Percentiles rank a stretch among this genome's conserved stretches.
phyloP scores from a whole-genome alignment of 495 filamentous ascomycete genomes.

The Penicillium taxi region DNA sequence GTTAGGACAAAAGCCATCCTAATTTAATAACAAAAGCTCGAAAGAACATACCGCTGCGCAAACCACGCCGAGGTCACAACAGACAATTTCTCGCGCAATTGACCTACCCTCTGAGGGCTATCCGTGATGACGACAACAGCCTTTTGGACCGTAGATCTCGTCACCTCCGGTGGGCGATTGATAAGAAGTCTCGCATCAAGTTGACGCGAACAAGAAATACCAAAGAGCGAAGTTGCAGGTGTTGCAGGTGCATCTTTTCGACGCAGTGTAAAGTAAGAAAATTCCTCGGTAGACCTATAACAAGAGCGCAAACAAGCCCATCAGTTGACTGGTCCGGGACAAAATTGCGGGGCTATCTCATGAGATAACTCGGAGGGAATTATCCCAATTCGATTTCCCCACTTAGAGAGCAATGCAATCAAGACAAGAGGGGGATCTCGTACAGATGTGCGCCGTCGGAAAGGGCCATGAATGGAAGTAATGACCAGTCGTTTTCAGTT shows the following conservation, averaged over 20 bases:
- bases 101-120: conserved; percentile 70
- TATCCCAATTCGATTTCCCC: too few relatives aligned
- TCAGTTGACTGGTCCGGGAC: neutral
- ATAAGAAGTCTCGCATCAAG: conserved; percentile 71
- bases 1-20: too few relatives aligned
- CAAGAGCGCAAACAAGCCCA: conserved; percentile 1
- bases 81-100: conserved; percentile 72
- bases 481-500: conserved; percentile 78
- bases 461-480: conserved; percentile 96
- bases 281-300: conserved; percentile 75
- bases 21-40: conserved; percentile 12
- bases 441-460: conserved; percentile 93
- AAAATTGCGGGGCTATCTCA: neutral
- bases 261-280: conserved; percentile 94
- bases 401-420: too few relatives aligned
- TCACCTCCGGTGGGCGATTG: conserved; percentile 78
- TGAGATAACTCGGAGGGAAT: neutral
- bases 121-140: conserved; percentile 96
- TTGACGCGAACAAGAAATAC: conserved; percentile 91
- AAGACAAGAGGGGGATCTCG: conserved; percentile 15
- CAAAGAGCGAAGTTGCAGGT: conserved; percentile 82
- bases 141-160: conserved; percentile 92
- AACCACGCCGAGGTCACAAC: conserved; percentile 96
- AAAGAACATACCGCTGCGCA: conserved; percentile 69
- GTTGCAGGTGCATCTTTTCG: conserved; percentile 49